Evolutionary conservation across 139 green algal species (phyloP).

Genomic region (Axilococcus clingmanii): DNA sequence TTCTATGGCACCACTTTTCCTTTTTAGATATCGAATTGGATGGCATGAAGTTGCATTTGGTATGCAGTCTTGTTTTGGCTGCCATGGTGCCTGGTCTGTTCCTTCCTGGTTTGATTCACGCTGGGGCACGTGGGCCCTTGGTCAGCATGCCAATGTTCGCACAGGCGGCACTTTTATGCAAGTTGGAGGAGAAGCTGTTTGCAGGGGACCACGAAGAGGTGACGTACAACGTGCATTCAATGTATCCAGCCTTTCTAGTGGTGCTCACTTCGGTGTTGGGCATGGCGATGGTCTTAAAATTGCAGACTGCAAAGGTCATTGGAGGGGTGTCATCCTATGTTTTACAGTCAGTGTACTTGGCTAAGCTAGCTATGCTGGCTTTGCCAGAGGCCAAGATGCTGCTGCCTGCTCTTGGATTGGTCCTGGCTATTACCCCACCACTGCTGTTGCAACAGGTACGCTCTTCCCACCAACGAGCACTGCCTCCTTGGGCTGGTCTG

Average conservation of each 20-base stretch:
- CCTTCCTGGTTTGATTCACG: slow-evolving; percentile 57
- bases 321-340: slow-evolving; percentile 14
- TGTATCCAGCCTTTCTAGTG: slow-evolving; percentile 86
- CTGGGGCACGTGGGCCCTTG: slow-evolving; percentile 1
- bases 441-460: slow-evolving; percentile 27
- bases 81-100: slow-evolving; percentile 58
- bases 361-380: slow-evolving; percentile 82
- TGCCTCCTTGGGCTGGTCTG: slow-evolving; percentile 44
- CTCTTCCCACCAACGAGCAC: slow-evolving; percentile 13
- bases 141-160: slow-evolving; percentile 23
- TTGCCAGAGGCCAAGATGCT: slow-evolving; percentile 53
- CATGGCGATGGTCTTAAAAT: slow-evolving; percentile 28
- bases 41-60: slow-evolving; percentile 41
- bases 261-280: slow-evolving; percentile 65
- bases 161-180: slow-evolving; percentile 57
- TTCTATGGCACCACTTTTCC: slow-evolving; percentile 73
- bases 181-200: slow-evolving; percentile 68
- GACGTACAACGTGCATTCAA: slow-evolving; percentile 28
- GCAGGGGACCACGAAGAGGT: slow-evolving; percentile 38
- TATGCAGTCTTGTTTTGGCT: slow-evolving; percentile 60
- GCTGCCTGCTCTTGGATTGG: slow-evolving; percentile 24
- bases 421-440: slow-evolving; percentile 43
- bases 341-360: slow-evolving; percentile 58
- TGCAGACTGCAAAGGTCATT: slow-evolving; percentile 12
- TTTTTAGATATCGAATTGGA: slow-evolving; percentile 62